Evolutionary conservation across 306 rosid species (phyloP).

Genomic region (Dryas alaskensis): DNA sequence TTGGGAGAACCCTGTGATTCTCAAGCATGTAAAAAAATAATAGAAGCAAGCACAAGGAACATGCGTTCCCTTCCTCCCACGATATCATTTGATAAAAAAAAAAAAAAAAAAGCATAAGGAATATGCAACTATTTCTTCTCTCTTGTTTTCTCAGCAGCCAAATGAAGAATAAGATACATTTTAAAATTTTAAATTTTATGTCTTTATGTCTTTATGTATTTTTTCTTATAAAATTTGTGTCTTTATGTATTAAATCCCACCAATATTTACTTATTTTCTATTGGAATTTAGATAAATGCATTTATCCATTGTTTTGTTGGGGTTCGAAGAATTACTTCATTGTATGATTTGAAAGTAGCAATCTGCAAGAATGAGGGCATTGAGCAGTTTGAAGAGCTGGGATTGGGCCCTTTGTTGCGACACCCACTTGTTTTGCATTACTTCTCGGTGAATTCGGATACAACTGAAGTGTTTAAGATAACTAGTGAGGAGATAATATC

Average conservation of each 20-base stretch:
- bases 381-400: conserved; percentile 61
- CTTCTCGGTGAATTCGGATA: conserved; percentile 48
- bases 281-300: conserved; percentile 69
- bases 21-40: background rate
- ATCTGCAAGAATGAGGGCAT: conserved; percentile 73
- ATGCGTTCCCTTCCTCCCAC: no score
- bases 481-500: conserved; percentile 50
- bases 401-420: conserved; percentile 76
- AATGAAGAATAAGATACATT: background rate
- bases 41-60: background rate
- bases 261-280: conserved; percentile 16
- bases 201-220: background rate
- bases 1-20: no score
- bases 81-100: no score
- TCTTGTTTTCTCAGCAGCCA: background rate
- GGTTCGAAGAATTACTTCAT: conserved; percentile 61
- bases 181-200: background rate
- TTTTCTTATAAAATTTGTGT: background rate
- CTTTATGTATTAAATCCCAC: background rate
- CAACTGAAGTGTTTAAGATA: conserved; percentile 57
- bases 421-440: conserved; percentile 79
- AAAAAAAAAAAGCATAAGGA: no score
- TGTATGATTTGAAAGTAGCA: conserved; percentile 74
- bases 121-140: background rate
- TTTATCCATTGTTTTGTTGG: conserved; percentile 89